Conservation (phyloP, 1,139 yeast genomes). For the Diutina sp. region DNA sequence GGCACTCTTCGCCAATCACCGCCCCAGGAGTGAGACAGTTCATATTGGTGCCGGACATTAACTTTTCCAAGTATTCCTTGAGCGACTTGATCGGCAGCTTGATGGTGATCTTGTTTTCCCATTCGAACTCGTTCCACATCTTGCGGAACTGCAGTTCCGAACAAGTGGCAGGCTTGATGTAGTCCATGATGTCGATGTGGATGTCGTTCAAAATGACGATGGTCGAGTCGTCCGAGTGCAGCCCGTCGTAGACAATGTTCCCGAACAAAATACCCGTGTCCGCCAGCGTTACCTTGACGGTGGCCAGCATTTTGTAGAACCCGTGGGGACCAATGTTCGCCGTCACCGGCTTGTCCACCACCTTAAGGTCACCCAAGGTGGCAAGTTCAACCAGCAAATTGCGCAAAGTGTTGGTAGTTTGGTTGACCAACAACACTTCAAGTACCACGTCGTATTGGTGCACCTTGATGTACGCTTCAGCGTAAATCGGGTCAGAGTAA, state of each 20-base stretch:
- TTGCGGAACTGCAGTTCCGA: slow-evolving; percentile 83
- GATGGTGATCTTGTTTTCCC: slow-evolving; percentile 97
- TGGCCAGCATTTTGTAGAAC: slow-evolving; percentile 78
- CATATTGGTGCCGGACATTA: slow-evolving; percentile 86
- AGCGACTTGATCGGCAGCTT: slow-evolving; percentile 58
- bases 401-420: slow-evolving; percentile 82
- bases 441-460: slow-evolving; percentile 94
- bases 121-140: slow-evolving; percentile 99
- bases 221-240: slow-evolving; percentile 80
- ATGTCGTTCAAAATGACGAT: slow-evolving; percentile 91
- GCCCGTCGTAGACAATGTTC: slow-evolving; percentile 92
- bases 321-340: slow-evolving; percentile 95
- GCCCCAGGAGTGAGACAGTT: slow-evolving; percentile 89
- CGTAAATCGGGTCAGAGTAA: slow-evolving; percentile 94
- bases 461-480: slow-evolving; percentile 90
- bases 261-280: slow-evolving; percentile 88
- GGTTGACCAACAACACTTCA: slow-evolving; percentile 90
- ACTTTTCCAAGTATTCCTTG: slow-evolving; percentile 65
- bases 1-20: slow-evolving; percentile 74
- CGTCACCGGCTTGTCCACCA: slow-evolving; percentile 86
- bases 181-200: slow-evolving; percentile 94
- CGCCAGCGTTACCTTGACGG: slow-evolving; percentile 90
- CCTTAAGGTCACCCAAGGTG: slow-evolving; percentile 89
- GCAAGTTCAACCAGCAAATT: slow-evolving; percentile 93
- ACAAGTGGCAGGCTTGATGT: slow-evolving; percentile 88